Evolutionary conservation across 2,329 filamentous ascomycete genomes (phyloP).

Genomic region (Fonsecaea multimorphosa): DNA sequence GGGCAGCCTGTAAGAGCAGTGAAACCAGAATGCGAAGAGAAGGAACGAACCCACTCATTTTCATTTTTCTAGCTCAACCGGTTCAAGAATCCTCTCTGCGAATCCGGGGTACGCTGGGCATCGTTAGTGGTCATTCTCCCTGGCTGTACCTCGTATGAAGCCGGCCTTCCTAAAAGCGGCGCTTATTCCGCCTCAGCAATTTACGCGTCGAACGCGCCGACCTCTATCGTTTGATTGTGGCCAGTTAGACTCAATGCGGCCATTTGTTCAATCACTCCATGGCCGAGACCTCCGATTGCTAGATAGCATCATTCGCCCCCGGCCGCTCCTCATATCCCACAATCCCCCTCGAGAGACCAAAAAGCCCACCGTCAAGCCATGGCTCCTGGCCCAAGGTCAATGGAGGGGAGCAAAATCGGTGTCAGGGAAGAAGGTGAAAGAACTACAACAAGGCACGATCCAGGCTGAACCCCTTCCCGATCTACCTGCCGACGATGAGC

Average conservation of each 20-base stretch:
- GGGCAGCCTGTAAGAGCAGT: background rate
- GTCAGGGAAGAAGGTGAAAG: constrained; percentile 47
- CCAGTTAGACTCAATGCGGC: constrained; percentile 18
- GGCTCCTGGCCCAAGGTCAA: constrained; percentile 12
- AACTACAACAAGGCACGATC: constrained; percentile 64
- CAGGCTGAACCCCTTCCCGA: constrained; percentile 51
- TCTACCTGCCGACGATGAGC: constrained; percentile 54
- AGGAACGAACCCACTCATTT: background rate
- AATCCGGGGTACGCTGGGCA: no score
- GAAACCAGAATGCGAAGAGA: background rate
- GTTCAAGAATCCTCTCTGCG: no score
- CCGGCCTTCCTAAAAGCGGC: background rate
- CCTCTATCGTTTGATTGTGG: background rate
- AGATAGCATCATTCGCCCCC: constrained; percentile 17
- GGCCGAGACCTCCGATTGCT: constrained; percentile 26
- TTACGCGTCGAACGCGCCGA: constrained; percentile 17
- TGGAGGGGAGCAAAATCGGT: constrained; percentile 36
- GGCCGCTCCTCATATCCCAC: background rate
- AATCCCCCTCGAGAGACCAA: background rate
- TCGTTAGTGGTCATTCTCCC: background rate
- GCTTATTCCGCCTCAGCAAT: background rate
- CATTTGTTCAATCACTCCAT: constrained; percentile 19
- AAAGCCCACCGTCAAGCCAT: constrained; percentile 8
- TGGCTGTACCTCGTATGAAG: background rate
- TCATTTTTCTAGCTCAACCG: no score